These are phyloP conservation scores for Fusarium goolgardi DNA, from an alignment of 2,329 filamentous ascomycete species.

Conservation along the genomic window DNA sequence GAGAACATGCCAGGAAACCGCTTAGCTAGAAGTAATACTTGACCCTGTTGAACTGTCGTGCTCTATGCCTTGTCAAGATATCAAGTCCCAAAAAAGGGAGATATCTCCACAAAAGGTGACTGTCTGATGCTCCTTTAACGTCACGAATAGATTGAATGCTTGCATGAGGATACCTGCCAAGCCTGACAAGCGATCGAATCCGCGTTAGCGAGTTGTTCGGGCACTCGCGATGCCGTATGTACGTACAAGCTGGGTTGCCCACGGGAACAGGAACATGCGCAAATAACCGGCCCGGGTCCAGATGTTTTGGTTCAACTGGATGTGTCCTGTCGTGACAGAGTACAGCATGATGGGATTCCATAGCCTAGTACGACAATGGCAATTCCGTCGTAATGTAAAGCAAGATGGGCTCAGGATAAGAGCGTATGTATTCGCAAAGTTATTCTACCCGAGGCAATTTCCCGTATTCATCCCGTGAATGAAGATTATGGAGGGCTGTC, in stretches of 20 bases:
- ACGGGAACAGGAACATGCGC: conserved; percentile 2
- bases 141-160: conserved; percentile 3
- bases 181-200: conserved; percentile 4
- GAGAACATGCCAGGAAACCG: conserved; percentile 4
- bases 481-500: conserved; percentile 27
- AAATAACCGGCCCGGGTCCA: conserved; percentile 15
- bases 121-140: conserved; percentile 3
- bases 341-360: conserved; percentile 15
- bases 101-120: conserved; percentile 1
- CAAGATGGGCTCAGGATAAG: neutral
- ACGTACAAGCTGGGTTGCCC: conserved; percentile 10
- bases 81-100: neutral
- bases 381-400: neutral
- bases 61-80: conserved; percentile 7
- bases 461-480: conserved; percentile 3
- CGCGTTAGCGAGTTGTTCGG: neutral
- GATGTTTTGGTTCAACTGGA: conserved; percentile 20
- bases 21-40: neutral
- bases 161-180: conserved; percentile 1
- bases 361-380: conserved; percentile 10
- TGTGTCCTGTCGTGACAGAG: conserved; percentile 17
- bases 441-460: conserved; percentile 6
- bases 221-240: conserved; percentile 6
- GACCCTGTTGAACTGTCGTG: neutral
- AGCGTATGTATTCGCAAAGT: conserved; percentile 14